Evolutionary conservation across 2,329 filamentous ascomycete genomes (phyloP).

Genomic region (Helicocarpus griseus): DNA sequence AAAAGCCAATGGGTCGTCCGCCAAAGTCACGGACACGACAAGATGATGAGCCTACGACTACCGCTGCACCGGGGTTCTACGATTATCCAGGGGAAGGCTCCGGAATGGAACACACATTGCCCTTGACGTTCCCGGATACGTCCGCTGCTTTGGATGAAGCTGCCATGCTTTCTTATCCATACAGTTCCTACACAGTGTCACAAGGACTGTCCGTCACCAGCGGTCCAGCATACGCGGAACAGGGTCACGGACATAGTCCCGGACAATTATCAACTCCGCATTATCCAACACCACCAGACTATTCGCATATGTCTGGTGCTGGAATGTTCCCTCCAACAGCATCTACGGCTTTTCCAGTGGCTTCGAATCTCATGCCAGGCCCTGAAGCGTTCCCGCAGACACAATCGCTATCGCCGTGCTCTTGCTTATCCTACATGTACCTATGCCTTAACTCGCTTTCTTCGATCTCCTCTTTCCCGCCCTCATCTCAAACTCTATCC

Average conservation of each 20-base stretch:
- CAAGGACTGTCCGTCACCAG: conserved; percentile 9
- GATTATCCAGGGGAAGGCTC: not conserved
- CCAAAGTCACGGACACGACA: conserved; percentile 30
- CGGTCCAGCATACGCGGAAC: conserved; percentile 9
- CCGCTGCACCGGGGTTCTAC: not conserved
- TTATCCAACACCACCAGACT: conserved; percentile 4
- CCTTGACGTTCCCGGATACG: conserved; percentile 9
- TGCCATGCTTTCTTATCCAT: conserved; percentile 23
- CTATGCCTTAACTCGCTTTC: conserved; percentile 34
- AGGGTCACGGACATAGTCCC: not conserved
- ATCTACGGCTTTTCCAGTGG: not conserved
- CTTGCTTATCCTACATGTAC: conserved; percentile 35
- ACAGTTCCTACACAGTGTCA: conserved; percentile 12
- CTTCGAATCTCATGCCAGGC: not conserved
- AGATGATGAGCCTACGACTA: conserved; percentile 12
- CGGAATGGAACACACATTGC: not conserved
- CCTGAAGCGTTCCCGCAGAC: not conserved
- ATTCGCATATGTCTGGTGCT: conserved; percentile 7
- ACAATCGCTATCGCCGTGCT: conserved; percentile 19
- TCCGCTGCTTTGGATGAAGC: conserved; percentile 16
- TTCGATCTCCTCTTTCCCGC: conserved; percentile 32
- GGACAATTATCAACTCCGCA: not conserved
- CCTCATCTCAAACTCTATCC: conserved; percentile 33
- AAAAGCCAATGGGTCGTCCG: conserved; percentile 41
- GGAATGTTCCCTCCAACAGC: conserved; percentile 5